Conservation (phyloP, 345 rosid genomes). For the Brassica rapa region DNA sequence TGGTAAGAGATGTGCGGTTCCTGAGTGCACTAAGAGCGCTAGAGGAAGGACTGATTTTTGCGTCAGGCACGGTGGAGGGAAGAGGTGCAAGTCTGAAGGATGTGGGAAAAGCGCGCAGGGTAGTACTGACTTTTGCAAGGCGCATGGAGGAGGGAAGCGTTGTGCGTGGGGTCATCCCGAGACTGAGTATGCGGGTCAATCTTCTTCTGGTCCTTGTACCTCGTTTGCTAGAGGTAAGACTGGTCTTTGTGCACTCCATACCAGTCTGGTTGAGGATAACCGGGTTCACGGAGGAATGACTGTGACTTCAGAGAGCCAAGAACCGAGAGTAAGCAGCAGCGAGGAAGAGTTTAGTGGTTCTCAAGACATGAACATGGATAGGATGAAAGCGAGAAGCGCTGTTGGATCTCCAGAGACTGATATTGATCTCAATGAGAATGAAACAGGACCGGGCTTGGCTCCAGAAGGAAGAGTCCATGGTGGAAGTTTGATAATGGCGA, state of each 20-base stretch:
- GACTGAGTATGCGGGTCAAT: constrained; percentile 59
- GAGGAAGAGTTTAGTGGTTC: constrained; percentile 50
- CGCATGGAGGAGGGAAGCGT: constrained; percentile 96
- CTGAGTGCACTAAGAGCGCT: constrained; percentile 94
- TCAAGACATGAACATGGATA: constrained; percentile 65
- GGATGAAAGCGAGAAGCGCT: constrained; percentile 38
- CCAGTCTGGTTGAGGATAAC: constrained; percentile 75
- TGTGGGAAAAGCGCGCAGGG: constrained; percentile 99
- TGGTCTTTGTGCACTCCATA: constrained; percentile 87
- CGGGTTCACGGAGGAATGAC: constrained; percentile 84
- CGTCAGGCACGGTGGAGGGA: constrained; percentile 99
- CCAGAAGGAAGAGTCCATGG: constrained; percentile 99
- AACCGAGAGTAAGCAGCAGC: constrained; percentile 43
- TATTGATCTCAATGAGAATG: constrained; percentile 47
- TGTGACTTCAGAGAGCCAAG: constrained; percentile 58
- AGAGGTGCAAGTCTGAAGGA: constrained; percentile 82
- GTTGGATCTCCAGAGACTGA: constrained; percentile 43
- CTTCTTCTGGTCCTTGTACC: constrained; percentile 64
- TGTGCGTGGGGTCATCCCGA: constrained; percentile 94
- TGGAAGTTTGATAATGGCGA: constrained; percentile 85
- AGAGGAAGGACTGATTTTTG: constrained; percentile 94
- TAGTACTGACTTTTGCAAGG: constrained; percentile 94
- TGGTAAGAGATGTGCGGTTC: constrained; percentile 87
- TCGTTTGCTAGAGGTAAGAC: constrained; percentile 89
- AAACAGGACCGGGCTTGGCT: constrained; percentile 39